A percentile compares a stretch with the other conserved stretches of the same genome.
Conservation (phyloP, 2,329 filamentous ascomycete genomes). For the Microcyclosporella mali region DNA sequence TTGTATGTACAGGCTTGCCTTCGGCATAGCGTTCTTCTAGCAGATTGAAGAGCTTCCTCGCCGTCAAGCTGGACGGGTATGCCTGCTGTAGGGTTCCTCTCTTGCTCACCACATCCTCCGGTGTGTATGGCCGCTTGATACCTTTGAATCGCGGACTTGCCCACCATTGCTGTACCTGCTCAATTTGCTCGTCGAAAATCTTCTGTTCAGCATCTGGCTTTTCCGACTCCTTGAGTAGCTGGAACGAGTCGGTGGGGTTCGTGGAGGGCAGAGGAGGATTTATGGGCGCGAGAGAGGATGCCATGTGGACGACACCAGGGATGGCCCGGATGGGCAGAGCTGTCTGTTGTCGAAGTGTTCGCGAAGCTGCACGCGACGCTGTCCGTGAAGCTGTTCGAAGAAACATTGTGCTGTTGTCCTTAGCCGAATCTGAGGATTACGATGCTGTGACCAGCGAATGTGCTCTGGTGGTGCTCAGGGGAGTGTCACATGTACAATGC, state of each 20-base stretch:
- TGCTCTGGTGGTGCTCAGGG: no score
- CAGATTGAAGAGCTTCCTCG: conserved; percentile 86
- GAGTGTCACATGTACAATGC: no score
- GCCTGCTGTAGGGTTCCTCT: conserved; percentile 77
- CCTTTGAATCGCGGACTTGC: conserved; percentile 73
- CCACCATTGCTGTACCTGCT: conserved; percentile 90
- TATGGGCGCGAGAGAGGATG: conserved; percentile 47
- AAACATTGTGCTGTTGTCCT: conserved; percentile 19
- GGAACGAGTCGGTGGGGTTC: conserved; percentile 70
- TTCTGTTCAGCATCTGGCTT: conserved; percentile 78
- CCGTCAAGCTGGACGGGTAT: conserved; percentile 92
- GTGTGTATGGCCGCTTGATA: conserved; percentile 86
- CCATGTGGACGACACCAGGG: conserved; percentile 37
- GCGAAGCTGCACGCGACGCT: conserved; percentile 22
- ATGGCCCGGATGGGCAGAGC: conserved; percentile 19
- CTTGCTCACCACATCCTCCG: conserved; percentile 88
- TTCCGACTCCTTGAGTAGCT: conserved; percentile 68
- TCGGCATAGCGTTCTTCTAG: conserved; percentile 69
- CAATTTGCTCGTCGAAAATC: conserved; percentile 75
- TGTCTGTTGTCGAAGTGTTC: conserved; percentile 27
- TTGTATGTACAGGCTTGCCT: conserved; percentile 87
- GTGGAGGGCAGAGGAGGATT: conserved; percentile 56
- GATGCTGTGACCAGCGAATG: no score
- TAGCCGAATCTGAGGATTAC: not conserved
- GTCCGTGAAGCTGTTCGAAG: conserved; percentile 24